Evolutionary conservation across 1,284 basidiomycete genomes (phyloP), one percentile per base, ranked within the genome.

Genomic region (Ustilago bromivora): DNA sequence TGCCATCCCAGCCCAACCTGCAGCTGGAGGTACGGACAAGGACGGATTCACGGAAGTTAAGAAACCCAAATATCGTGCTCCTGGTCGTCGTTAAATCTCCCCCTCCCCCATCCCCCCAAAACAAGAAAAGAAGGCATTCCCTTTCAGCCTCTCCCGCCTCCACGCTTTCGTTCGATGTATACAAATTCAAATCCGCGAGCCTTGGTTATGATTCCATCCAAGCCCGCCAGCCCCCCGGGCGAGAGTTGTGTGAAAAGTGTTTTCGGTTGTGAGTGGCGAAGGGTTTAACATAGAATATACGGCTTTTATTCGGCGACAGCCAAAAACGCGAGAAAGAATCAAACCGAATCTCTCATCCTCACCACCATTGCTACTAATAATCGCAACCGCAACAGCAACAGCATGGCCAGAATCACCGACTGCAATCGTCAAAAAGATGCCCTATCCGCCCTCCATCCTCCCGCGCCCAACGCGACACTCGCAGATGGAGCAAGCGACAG

Each of bases 31-130:
- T 3, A 36, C 66, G 15, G 71, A 71, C 63, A 67, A 67, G 58
- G 78, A 80, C 36, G 78, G 78, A 12, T 80, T 80, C 63, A 80
- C 78, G 46, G 73, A 74, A 53, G 76, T 80, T 64, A 73, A 76
- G 66, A 73, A 72, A 46, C 65, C 35, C 55, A 71, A 62, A 54
- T 74, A 74, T 65, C 71, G 76, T 41, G 71, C 76, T n/a, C 76
- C 71, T 23, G 71, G 67, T 43, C 67, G 67, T 43, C 76, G 76
- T 52, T 74, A 40, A 41, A 72, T 11, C 15, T 15, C 19, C 11
- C 19, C 6, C 43, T 46, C 43, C 4, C 43, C 6, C 23, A 7
- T 19, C 8, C 17, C 13, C 43, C n/a, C 36, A 38, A 38, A 38
- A 28, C 23, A 28, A 28, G 2, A 28, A 28, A 38, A 38, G 36